These are phyloP conservation scores for Stygiomarasmius scandens DNA, from an alignment of 1,284 basidiomycete genomes.

Conservation along the genomic window DNA sequence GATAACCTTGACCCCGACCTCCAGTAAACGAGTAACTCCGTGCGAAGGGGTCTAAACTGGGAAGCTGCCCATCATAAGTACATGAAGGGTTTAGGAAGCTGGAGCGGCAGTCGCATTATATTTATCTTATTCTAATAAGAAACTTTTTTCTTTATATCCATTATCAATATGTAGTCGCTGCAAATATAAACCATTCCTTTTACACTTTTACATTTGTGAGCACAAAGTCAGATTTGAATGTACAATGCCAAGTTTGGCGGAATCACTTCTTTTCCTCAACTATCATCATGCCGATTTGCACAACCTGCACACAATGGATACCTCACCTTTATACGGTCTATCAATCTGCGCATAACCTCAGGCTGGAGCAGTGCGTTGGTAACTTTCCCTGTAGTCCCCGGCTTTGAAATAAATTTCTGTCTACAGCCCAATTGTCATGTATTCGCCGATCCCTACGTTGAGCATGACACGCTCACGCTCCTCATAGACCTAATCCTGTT, in stretches of 20 bases:
- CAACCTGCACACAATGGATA: slow-evolving; percentile 69
- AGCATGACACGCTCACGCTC: slow-evolving; percentile 80
- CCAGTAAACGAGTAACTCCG: slow-evolving; percentile 23
- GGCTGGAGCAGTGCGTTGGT: slow-evolving; percentile 76
- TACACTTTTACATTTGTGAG: too few species aligned
- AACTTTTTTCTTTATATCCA: too few species aligned
- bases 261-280: not conserved
- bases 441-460: slow-evolving; percentile 90
- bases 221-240: too few species aligned
- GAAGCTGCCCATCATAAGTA: too few species aligned
- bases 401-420: not conserved
- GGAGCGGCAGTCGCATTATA: too few species aligned
- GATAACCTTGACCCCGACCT: slow-evolving; percentile 32
- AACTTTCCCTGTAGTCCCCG: not conserved
- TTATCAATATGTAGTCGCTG: too few species aligned
- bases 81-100: too few species aligned
- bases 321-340: slow-evolving; percentile 84
- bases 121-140: too few species aligned
- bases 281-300: slow-evolving; percentile 84
- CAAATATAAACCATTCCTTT: too few species aligned
- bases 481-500: slow-evolving; percentile 86
- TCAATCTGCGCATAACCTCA: slow-evolving; percentile 79
- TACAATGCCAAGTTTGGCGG: not conserved
- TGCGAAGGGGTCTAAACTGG: not conserved
- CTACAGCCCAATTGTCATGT: slow-evolving; percentile 60